Evolutionary conservation across 2,329 filamentous ascomycete genomes (phyloP), one percentile per base, ranked within the genome.

Genomic region (Penicillium sp.): DNA sequence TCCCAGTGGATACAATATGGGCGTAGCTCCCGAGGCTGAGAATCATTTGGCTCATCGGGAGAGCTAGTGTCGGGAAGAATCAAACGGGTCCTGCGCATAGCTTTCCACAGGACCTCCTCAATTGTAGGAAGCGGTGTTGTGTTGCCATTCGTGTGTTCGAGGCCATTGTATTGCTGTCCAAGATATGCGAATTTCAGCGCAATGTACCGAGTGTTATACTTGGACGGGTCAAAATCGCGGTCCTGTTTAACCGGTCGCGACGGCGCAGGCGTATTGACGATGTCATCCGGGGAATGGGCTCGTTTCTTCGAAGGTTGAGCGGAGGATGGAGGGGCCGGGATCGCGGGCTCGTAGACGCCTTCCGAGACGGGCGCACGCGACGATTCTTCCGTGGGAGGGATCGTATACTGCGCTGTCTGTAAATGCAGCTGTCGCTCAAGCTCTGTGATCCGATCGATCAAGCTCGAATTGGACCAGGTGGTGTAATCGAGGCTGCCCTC

Each of bases 111-210:
- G 72, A 92, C 89, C 73, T 96, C 91, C 72, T 99, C 94, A 56
- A 99, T 89, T 0, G 91, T 92, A 4, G 93, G 86, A 56, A 90
- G 71, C 3, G 84, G 84, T 4, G 85, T 88, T 1, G 71, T 75
- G 54, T 88, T 88, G 60, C 85, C 85, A 53, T 82, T 81, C 66
- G 93, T 87, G 72, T 93, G 90, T 76, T 99, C 94, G 70, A 91
- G 95, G 1, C 94, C 94, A 72, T 94, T 93, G 72, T 97, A 99
- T 49, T 84, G 83, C 69, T 90, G 89, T 40, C 94, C 94, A 29
- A 97, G 77, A 70, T 99, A 99, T 32, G 94, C 92, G 56, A 99
- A 86, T 72, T 97, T 97, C 52, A 99, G 78, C 7, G 93, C 94
- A 57, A 99, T 89, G 54, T 88, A 85, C 40, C 94, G 85, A 1